A percentile compares a stretch with the other conserved stretches of the same genome.
Conservation (phyloP, 2,329 filamentous ascomycete species). For the Colletotrichum sp. region DNA sequence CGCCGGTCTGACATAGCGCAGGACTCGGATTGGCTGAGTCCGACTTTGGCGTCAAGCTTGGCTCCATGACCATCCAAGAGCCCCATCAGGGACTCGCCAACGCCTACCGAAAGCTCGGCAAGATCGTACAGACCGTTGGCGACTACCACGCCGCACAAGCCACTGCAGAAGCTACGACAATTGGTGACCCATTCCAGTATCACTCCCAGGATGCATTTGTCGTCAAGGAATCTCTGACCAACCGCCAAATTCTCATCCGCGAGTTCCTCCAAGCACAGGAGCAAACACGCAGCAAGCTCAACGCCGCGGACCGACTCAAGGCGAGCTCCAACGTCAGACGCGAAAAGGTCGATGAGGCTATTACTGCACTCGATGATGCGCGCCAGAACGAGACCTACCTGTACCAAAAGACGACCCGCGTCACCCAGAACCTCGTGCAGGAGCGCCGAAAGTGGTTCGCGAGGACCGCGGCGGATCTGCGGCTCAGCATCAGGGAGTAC, state of each 20-base stretch:
- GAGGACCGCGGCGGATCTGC: conserved; percentile 83
- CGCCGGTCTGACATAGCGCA: conserved; percentile 42
- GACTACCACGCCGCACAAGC: conserved; percentile 97
- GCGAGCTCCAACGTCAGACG: conserved; percentile 83
- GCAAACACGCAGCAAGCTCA: conserved; percentile 79
- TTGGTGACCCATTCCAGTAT: conserved; percentile 92
- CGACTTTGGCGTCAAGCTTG: conserved; percentile 90
- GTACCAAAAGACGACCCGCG: conserved; percentile 83
- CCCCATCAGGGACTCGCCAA: conserved; percentile 86
- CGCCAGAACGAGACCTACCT: conserved; percentile 82
- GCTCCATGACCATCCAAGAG: conserved; percentile 87
- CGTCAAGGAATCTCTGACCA: conserved; percentile 97
- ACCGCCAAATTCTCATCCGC: conserved; percentile 93
- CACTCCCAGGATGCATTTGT: conserved; percentile 96
- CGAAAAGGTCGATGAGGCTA: conserved; percentile 99
- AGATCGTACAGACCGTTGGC: conserved; percentile 89
- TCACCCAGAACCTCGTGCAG: conserved; percentile 85
- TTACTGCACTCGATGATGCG: conserved; percentile 87
- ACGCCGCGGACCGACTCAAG: conserved; percentile 88
- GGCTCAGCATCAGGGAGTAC: conserved; percentile 86
- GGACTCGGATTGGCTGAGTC: conserved; percentile 91
- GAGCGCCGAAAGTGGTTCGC: conserved; percentile 93
- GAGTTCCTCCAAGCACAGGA: conserved; percentile 94
- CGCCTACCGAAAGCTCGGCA: conserved; percentile 94
- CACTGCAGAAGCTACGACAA: conserved; percentile 92